phyloP scores from a whole-genome alignment of 306 rosid genomes.

The Hylodesmum podocarpum region DNA sequence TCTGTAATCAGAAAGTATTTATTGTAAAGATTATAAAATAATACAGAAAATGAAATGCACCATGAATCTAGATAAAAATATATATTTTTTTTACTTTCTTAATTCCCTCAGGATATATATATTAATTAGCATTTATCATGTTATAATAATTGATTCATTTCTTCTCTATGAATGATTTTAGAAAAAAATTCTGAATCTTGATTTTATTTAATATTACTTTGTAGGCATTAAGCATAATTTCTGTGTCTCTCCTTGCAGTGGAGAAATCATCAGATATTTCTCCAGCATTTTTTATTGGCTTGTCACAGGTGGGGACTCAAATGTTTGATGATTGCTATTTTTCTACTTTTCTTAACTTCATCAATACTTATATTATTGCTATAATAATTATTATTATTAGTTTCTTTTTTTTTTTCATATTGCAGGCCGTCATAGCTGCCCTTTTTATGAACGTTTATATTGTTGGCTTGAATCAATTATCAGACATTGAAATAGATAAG shows the following conservation, averaged over 20 bases:
- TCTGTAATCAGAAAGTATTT: too few species aligned
- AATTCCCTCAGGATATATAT: too few species aligned
- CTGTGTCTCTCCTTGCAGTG: conserved; percentile 69
- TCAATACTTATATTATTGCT: background rate
- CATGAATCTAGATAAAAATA: too few species aligned
- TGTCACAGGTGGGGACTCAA: conserved; percentile 53
- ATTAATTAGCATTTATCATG: too few species aligned
- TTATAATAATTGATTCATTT: background rate
- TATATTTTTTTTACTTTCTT: too few species aligned
- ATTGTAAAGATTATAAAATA: too few species aligned
- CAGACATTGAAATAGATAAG: conserved; percentile 79
- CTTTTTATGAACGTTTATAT: conserved; percentile 66
- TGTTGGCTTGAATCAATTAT: conserved; percentile 70
- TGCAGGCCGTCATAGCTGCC: conserved; percentile 66
- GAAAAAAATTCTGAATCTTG: too few species aligned
- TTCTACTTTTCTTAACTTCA: background rate
- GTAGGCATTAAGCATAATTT: conserved; percentile 63
- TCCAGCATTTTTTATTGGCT: conserved; percentile 58
- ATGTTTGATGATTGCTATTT: background rate
- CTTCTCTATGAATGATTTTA: background rate
- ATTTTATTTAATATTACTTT: too few species aligned
- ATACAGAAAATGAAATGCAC: too few species aligned
- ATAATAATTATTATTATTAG: too few species aligned
- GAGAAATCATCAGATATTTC: conserved; percentile 64
- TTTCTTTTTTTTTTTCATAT: too few species aligned